A percentile compares a stretch with the other conserved stretches of the same genome.
Evolutionary conservation across 2,329 filamentous ascomycete species (phyloP).

Genomic region (Biscogniauxia sp.): DNA sequence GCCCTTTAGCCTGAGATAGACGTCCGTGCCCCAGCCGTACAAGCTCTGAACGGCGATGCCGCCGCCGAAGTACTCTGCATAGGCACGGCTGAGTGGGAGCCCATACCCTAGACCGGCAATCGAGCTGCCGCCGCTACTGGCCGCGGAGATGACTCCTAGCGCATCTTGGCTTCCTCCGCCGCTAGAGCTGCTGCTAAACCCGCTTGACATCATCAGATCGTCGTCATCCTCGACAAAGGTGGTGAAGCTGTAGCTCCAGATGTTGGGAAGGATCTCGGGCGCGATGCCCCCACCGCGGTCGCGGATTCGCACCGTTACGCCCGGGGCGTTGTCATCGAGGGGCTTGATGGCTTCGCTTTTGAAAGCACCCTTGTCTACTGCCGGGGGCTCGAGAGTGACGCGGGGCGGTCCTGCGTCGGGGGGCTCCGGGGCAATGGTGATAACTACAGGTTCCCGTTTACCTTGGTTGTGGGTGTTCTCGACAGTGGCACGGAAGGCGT

Average conservation of each 20-base stretch:
- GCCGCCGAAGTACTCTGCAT: slow-evolving; percentile 97
- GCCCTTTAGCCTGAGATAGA: slow-evolving; percentile 64
- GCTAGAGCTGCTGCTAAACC: slow-evolving; percentile 39
- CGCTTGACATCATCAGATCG: slow-evolving; percentile 38
- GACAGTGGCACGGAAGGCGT: slow-evolving; percentile 90
- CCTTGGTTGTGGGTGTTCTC: slow-evolving; percentile 62
- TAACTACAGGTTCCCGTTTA: slow-evolving; percentile 77
- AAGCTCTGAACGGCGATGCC: slow-evolving; percentile 93
- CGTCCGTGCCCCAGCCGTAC: slow-evolving; percentile 84
- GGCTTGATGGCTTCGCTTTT: slow-evolving; percentile 51
- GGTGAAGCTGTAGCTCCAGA: slow-evolving; percentile 97
- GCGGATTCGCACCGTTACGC: slow-evolving; percentile 91
- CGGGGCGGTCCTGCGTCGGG: slow-evolving; percentile 30
- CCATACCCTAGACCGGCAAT: slow-evolving; percentile 95
- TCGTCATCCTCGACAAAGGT: slow-evolving; percentile 75
- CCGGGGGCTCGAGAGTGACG: slow-evolving; percentile 36
- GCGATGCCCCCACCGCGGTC: slow-evolving; percentile 93
- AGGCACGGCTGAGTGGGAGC: slow-evolving; percentile 83
- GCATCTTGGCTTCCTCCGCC: slow-evolving; percentile 58
- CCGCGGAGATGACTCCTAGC: slow-evolving; percentile 71
- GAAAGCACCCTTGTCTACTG: slow-evolving; percentile 40
- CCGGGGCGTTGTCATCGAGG: slow-evolving; percentile 66
- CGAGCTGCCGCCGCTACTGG: slow-evolving; percentile 71
- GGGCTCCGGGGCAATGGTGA: slow-evolving; percentile 80
- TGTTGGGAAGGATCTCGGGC: slow-evolving; percentile 76